These are phyloP conservation scores for Colletotrichum sansevieriae DNA, from an alignment of 2,329 filamentous ascomycete species.

Conservation along the genomic window DNA sequence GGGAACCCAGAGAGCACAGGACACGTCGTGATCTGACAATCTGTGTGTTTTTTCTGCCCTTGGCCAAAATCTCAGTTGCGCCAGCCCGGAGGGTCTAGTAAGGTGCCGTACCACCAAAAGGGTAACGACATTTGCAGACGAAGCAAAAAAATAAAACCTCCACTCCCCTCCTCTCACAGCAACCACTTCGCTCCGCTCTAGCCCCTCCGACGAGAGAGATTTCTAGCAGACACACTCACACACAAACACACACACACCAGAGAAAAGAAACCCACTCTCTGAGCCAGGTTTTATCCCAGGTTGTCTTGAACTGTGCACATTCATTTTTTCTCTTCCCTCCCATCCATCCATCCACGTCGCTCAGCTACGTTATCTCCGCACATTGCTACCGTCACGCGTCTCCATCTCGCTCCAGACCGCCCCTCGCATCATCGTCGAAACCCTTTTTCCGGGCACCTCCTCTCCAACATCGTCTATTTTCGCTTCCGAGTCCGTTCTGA, in stretches of 20 bases:
- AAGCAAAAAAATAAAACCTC: conserved; percentile 28
- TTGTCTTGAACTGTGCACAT: conserved; percentile 37
- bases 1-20: conserved; percentile 40
- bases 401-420: conserved; percentile 33
- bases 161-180: conserved; percentile 29
- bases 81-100: not conserved
- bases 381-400: conserved; percentile 38
- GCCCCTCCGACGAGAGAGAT: conserved; percentile 27
- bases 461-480: conserved; percentile 29
- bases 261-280: conserved; percentile 37
- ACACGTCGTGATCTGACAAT: conserved; percentile 37
- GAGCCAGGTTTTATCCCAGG: conserved; percentile 39
- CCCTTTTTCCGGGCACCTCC: conserved; percentile 33
- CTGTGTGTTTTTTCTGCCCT: conserved; percentile 33
- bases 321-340: conserved; percentile 33
- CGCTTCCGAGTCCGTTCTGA: conserved; percentile 28
- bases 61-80: not conserved
- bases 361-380: conserved; percentile 37
- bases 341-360: conserved; percentile 29
- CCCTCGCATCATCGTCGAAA: conserved; percentile 41
- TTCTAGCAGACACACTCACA: conserved; percentile 25
- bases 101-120: conserved; percentile 6
- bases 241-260: too few relatives aligned
- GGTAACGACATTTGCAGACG: conserved; percentile 30
- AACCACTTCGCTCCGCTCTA: conserved; percentile 22